Evolutionary conservation across 1,284 basidiomycete genomes (phyloP), one percentile per base, ranked within the genome.

Genomic region (Ustilago trichophora): DNA sequence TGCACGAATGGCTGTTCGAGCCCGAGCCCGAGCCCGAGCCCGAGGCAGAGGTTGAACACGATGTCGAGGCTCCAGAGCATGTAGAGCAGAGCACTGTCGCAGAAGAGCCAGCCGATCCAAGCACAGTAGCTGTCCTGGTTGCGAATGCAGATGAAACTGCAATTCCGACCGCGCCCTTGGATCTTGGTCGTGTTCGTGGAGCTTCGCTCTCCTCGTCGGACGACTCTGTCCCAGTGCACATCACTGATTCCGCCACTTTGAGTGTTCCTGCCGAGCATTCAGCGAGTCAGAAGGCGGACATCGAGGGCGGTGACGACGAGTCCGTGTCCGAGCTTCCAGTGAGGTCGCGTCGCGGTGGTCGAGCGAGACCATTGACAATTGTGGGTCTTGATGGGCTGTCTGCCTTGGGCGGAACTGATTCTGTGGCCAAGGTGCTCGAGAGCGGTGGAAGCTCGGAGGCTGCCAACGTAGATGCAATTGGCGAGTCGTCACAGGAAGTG

Each of bases 1-100:
- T 73, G 67, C 72, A 80, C 66, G 73, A 78, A 18, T 77, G 75
- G 75, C 63, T 78, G 32, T 78, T 78, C 34, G 76, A 77, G 51
- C 75, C 76, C 3, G 76, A 76, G 41, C 66, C 75, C 0, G 75
- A 75, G 37, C 54, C 50, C 0, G 69, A 67, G 27, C 36, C 52
- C 7, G 73, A 63, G 47, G 24, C 29, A 5, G 72, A 52, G 21
- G 24, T 25, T 2, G 54, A 53, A 43, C 25, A 32, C 0, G 46
- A 52, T 6, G 32, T 22, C 3, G 55, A 51, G 21, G 16, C 32
- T 13, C 46, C 26, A 27, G 16, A 21, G 18, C 19, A 46, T 13
- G 11, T 29, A 5, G 48, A 35, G 26, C 12, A 22, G 2, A 12
- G 21, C 7, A n/a, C 7, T 8, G 25, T 12, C 5, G 22, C 25